phyloP scores from a whole-genome alignment of 225 moss, liverwort and hornwort species.

The Physcomitrium patens region DNA sequence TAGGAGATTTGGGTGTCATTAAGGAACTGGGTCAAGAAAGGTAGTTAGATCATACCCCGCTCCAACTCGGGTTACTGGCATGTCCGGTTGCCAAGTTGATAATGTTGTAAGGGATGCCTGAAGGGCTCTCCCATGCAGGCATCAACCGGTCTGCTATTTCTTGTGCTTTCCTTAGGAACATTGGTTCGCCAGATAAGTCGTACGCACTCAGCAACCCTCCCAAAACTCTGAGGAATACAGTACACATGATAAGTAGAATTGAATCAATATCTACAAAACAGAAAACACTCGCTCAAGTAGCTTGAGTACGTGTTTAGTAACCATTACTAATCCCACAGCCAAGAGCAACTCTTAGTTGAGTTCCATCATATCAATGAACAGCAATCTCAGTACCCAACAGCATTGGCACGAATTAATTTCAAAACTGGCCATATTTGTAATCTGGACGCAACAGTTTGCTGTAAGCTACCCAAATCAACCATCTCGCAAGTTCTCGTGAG shows the following conservation, averaged over 20 bases:
- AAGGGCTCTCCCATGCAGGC: conserved; percentile 86
- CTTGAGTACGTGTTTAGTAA: too few species aligned
- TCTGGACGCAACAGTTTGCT: not conserved
- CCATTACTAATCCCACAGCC: not conserved
- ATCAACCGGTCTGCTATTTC: conserved; percentile 85
- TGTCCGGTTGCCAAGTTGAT: conserved; percentile 80
- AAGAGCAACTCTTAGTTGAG: not conserved
- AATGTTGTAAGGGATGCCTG: conserved; percentile 82
- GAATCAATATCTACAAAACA: conserved; percentile 11
- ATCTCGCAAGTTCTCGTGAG: conserved; percentile 1
- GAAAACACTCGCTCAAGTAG: not conserved
- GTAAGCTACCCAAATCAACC: conserved; percentile 2
- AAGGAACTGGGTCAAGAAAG: conserved; percentile 9
- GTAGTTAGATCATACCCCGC: conserved; percentile 65
- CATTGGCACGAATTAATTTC: conserved; percentile 4
- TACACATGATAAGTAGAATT: conserved; percentile 18
- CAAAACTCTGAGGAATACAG: conserved; percentile 61
- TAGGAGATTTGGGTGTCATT: conserved; percentile 3
- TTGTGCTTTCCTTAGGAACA: conserved; percentile 89
- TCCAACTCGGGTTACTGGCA: conserved; percentile 80
- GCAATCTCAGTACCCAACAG: conserved; percentile 4
- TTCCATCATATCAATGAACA: not conserved
- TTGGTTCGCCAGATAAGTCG: conserved; percentile 77
- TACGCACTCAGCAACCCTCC: conserved; percentile 93
- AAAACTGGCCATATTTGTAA: not conserved